A percentile compares a stretch with the other conserved stretches of the same genome.
phyloP scores from a whole-genome alignment of 2,329 filamentous ascomycete genomes.

The Hypoxylon sp. region DNA sequence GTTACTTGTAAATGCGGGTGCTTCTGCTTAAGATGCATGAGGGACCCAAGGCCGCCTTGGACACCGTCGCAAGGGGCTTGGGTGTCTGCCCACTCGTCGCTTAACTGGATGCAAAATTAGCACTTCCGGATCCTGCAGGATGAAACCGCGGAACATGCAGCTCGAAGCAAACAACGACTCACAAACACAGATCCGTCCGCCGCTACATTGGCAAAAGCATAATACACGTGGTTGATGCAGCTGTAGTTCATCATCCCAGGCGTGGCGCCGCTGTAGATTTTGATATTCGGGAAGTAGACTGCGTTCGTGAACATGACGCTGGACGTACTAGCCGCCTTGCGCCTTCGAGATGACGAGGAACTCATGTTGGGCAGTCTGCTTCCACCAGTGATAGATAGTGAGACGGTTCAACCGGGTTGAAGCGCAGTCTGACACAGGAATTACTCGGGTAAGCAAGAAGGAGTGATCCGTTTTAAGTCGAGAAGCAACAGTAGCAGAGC shows the following conservation, averaged over 20 bases:
- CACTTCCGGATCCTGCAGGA: slow-evolving; percentile 24
- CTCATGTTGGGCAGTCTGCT: slow-evolving; percentile 53
- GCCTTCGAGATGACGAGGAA: slow-evolving; percentile 62
- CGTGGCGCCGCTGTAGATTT: slow-evolving; percentile 79
- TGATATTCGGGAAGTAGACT: slow-evolving; percentile 87
- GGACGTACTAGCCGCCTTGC: slow-evolving; percentile 62
- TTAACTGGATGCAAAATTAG: slow-evolving; percentile 68
- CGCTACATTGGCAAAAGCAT: slow-evolving; percentile 83
- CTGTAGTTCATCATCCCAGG: slow-evolving; percentile 81
- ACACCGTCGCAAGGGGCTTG: slow-evolving; percentile 80
- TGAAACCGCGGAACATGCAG: slow-evolving; percentile 26
- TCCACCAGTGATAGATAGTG: background rate
- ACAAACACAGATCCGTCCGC: slow-evolving; percentile 83
- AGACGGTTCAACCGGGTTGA: slow-evolving; percentile 15
- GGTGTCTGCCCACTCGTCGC: slow-evolving; percentile 83
- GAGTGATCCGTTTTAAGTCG: slow-evolving; percentile 31
- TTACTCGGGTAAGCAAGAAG: slow-evolving; percentile 4
- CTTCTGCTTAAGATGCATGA: slow-evolving; percentile 79
- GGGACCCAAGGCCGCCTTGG: slow-evolving; percentile 79
- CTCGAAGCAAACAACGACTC: slow-evolving; percentile 56
- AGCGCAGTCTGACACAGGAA: slow-evolving; percentile 11
- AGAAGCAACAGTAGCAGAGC: slow-evolving; percentile 19
- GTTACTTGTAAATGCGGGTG: slow-evolving; percentile 81
- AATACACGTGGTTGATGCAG: slow-evolving; percentile 86
- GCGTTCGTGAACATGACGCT: slow-evolving; percentile 77